phyloP scores from a whole-genome alignment of 1,284 basidiomycete genomes.

The Leccinum fallax region DNA sequence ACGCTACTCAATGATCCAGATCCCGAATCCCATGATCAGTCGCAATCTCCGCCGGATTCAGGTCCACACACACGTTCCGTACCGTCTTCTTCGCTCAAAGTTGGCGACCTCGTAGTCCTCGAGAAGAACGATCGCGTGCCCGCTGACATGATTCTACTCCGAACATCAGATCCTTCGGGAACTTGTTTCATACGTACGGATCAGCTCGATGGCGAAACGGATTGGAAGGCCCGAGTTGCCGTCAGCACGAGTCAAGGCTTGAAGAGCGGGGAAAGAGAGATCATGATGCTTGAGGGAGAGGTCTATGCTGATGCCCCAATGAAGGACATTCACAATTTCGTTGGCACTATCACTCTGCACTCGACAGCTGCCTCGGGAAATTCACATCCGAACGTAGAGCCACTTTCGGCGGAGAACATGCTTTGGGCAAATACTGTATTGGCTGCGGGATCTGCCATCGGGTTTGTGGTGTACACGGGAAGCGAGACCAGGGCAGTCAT shows the following conservation, averaged over 20 bases:
- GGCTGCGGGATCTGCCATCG: slow-evolving; percentile 92
- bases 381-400: slow-evolving; percentile 64
- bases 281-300: slow-evolving; percentile 79
- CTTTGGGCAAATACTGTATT: slow-evolving; percentile 98
- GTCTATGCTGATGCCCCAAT: slow-evolving; percentile 93
- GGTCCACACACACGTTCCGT: slow-evolving; percentile 70
- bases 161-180: slow-evolving; percentile 85
- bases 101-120: slow-evolving; percentile 89
- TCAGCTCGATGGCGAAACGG: slow-evolving; percentile 98
- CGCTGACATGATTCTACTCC: slow-evolving; percentile 89
- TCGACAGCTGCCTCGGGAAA: slow-evolving; percentile 44
- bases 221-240: slow-evolving; percentile 97
- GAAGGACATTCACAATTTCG: slow-evolving; percentile 96
- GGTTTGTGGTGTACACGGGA: slow-evolving; percentile 94
- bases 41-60: slow-evolving; percentile 32
- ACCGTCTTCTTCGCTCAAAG: slow-evolving; percentile 86
- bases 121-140: slow-evolving; percentile 99
- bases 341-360: slow-evolving; percentile 89
- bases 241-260: slow-evolving; percentile 43
- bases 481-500: slow-evolving; percentile 97
- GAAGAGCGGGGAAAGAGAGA: slow-evolving; percentile 48
- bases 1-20: slow-evolving; percentile 22
- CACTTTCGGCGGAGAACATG: slow-evolving; percentile 91
- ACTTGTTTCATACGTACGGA: slow-evolving; percentile 98
- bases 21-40: slow-evolving; percentile 20